Evolutionary conservation across 2,329 filamentous ascomycete species (phyloP).

Genomic region (Fusarium sp.): DNA sequence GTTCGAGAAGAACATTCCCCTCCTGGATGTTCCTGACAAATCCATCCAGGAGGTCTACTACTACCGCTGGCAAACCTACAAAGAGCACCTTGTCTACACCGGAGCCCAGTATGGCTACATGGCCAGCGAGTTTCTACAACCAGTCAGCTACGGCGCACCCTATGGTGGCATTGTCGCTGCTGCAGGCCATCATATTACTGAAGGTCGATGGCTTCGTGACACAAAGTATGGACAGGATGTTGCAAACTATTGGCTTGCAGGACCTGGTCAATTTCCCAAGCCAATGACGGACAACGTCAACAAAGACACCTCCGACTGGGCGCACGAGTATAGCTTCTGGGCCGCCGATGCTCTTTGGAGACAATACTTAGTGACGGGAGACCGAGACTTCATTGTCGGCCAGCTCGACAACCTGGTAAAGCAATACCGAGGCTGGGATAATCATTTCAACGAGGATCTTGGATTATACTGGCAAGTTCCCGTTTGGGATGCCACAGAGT

Average conservation of each 20-base stretch:
- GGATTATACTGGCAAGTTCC: conserved; percentile 7
- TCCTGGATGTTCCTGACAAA: neutral
- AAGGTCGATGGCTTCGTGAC: conserved; percentile 11
- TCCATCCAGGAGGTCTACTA: conserved; percentile 8
- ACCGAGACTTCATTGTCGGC: neutral
- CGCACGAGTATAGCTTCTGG: conserved; percentile 17
- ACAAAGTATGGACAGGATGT: conserved; percentile 1
- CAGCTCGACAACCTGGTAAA: conserved; percentile 5
- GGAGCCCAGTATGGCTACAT: conserved; percentile 7
- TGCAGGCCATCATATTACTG: conserved; percentile 4
- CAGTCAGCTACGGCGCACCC: neutral
- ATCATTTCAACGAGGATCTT: neutral
- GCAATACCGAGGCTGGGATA: conserved; percentile 12
- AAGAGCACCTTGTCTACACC: conserved; percentile 14
- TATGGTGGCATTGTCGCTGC: conserved; percentile 14
- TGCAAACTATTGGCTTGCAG: conserved; percentile 6
- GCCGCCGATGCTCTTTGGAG: neutral
- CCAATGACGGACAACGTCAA: conserved; percentile 6
- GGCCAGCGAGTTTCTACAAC: conserved; percentile 6
- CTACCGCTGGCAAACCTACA: conserved; percentile 12
- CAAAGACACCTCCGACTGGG: conserved; percentile 6
- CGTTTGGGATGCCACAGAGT: conserved; percentile 8
- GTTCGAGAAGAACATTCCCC: conserved; percentile 8
- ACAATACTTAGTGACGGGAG: conserved; percentile 2
- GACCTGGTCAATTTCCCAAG: conserved; percentile 5